Base-by-base conservation (phyloP, 1,284 basidiomycete species). In the Cystobasidium sp. region DNA sequence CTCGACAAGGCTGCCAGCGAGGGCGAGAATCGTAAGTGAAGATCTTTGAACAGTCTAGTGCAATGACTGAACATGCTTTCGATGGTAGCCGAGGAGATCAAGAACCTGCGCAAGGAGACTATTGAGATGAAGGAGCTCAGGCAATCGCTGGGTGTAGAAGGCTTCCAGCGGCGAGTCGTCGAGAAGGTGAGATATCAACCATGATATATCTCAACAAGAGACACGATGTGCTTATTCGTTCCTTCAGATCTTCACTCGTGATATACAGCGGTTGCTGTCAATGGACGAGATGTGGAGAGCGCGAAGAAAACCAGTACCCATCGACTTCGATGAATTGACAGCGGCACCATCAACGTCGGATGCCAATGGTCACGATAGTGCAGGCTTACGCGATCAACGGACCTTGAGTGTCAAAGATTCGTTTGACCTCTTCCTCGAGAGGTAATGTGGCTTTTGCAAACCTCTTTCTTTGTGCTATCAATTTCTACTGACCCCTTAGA, bases 231-330 rank as follows among this genome's bases (percentile, higher is more conserved):
- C 14, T 10, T 12, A 24, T 22, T 59, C 22, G 31, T 61, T 49
- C 6, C 6, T 47, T 41, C 78, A 94, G 92, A 90, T 98, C 9
- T 99, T 95, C 85, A 86, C 89, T 76, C 83, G 87, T 0, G 97
- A 99, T 79, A 93, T 98, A 78, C 86, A 88, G 73, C 92, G 97
- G 63, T 85, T 99, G 0, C 85, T 99, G 14, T 88, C 88, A 14
- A 99, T 99, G 97, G 85, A 89, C n/a, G 96, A 98, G 80, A 98
- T 99, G 94, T 99, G 97, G 97, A 89, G 89, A 59, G 87, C 90
- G 9, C 88, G 97, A 39, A 87, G 89, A 31, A 90, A 90, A 76
- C 97, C 97, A 0, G 88, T 87, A 0, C 90, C 95, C 0, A 87
- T 99, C 44, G 89, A 92, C 74, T 94, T 90, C 78, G 88, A 91